Base-by-base conservation (phyloP, 495 filamentous ascomycete genomes). In the Amniculicola lignicola region DNA sequence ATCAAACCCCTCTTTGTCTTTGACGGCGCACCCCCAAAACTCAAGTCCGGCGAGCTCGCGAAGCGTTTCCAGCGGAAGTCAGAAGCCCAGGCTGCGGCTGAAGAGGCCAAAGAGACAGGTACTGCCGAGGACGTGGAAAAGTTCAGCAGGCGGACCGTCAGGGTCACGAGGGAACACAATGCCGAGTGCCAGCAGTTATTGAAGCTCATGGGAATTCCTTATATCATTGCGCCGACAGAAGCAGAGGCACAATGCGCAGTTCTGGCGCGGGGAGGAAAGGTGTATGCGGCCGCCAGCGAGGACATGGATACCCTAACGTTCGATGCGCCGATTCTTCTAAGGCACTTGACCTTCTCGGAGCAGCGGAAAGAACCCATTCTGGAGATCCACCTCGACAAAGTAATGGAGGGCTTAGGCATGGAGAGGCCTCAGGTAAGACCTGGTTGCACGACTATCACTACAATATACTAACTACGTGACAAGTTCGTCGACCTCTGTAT, bases 261-360 rank as follows among this genome's bases (percentile, higher is more conserved):
- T 25, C 77, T 99, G 48, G 93, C 93, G 1, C 79, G 88, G 48
- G 93, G 88, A 14, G 91, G 89, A 10, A 97, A 96, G 73, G 93
- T 98, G 27, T 99, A 93, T 60, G 93, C 90, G 14, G 93, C 93
- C 22, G 93, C 93, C 1, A 92, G 86, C 36, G 93, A 99, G 75
- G 93, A 99, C 74, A 99, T 99, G 93, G 93, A 99, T 67, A 99
- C 93, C 0, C 75, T 99, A 15, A 96, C 93, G 68, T 99, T 97
- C 68, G 82, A 96, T 54, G 77, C 90, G 11, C 93, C 93, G 0
- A 88, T 99, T 58, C 75, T 99, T 21, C 75, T 99, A 44, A 79
- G 94, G 21, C 90, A 99, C 67, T 79, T 99, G 40, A 99, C 94
- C 7, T 96, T 95, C 70, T 91, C 87, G 68, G 93, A 99, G 74